Evolutionary conservation across 176 grass and related monocot genomes (phyloP).

Genomic region (Zea mays): Zm-B73-REFERENCE-NAM-5.0 NC_050096.1:46946501-46947000

Average conservation of each 20-base stretch:
- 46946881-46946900: conserved; percentile 70
- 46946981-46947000: conserved; percentile 4
- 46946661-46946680: conserved; percentile 32
- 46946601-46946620: conserved; percentile 88
- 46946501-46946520: not conserved
- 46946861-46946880: conserved; percentile 58
- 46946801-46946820: conserved; percentile 15
- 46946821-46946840: conserved; percentile 24
- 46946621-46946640: conserved; percentile 52
- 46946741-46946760: conserved; percentile 73
- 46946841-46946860: conserved; percentile 67
- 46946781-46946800: not conserved
- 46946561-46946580: conserved; percentile 55
- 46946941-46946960: conserved; percentile 19
- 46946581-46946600: conserved; percentile 68
- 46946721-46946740: conserved; percentile 49
- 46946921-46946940: conserved; percentile 51
- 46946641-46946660: conserved; percentile 37
- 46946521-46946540: conserved; percentile 9
- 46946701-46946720: conserved; percentile 35
- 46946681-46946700: conserved; percentile 40
- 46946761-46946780: conserved; percentile 16
- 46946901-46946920: conserved; percentile 69
- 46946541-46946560: conserved; percentile 28
- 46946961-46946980: not conserved